A percentile compares a stretch with the other conserved stretches of the same genome.
Conservation (phyloP, 2,329 filamentous ascomycete genomes). For the Cladophialophora chaetospira region DNA sequence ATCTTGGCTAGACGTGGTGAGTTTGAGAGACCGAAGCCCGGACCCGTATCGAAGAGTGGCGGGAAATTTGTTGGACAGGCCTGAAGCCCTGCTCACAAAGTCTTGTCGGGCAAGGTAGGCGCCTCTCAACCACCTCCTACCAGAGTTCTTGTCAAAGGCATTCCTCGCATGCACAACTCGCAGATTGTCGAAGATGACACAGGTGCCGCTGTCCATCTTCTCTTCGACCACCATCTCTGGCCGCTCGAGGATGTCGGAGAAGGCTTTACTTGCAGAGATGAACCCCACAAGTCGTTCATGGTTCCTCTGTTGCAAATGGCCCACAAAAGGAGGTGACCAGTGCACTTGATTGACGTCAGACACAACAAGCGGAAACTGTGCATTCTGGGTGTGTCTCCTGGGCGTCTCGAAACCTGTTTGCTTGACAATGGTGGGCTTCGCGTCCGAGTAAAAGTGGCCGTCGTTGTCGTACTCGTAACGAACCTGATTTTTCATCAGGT, state of each 20-base stretch:
- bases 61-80: conserved; percentile 18
- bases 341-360: conserved; percentile 50
- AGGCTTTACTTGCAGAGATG: conserved; percentile 56
- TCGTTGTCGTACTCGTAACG: conserved; percentile 60
- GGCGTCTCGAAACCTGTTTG: conserved; percentile 14
- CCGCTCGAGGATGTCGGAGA: conserved; percentile 62
- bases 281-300: conserved; percentile 16
- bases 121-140: conserved; percentile 80
- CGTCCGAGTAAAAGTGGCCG: conserved; percentile 63
- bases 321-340: conserved; percentile 83
- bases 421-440: conserved; percentile 57
- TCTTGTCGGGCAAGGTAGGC: conserved; percentile 75
- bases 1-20: too few species aligned
- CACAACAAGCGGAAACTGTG: conserved; percentile 9
- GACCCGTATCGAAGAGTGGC: too few species aligned
- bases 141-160: conserved; percentile 67
- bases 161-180: conserved; percentile 80
- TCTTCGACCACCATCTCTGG: conserved; percentile 65
- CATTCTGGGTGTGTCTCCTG: conserved; percentile 19
- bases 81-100: conserved; percentile 41
- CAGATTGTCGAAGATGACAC: conserved; percentile 86
- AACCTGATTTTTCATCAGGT: conserved; percentile 20
- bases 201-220: conserved; percentile 77
- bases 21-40: too few species aligned
- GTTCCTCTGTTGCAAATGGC: conserved; percentile 45